Evolutionary conservation across 169 alveolate species (phyloP), one percentile per base, ranked within the genome.

Genomic region (Perkinsus chesapeaki): DNA sequence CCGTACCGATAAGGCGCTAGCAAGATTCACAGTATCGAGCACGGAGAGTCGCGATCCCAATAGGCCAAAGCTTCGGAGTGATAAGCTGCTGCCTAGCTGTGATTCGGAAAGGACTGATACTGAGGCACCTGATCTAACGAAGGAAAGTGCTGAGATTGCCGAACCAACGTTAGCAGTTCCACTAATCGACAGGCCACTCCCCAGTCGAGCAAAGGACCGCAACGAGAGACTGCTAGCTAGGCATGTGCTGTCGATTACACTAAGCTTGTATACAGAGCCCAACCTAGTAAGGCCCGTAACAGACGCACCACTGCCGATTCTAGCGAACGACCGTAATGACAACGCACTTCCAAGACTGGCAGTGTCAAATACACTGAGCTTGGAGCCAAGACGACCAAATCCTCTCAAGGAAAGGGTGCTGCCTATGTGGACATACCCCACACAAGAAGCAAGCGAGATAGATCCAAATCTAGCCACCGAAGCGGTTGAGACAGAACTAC

Each of bases 1-100:
- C 0, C 92, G 92, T 36, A 91, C 37, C 37, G 60, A 37, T 31
- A 91, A 9, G n/a, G 72, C 48, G 72, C 94, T 92, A 20, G 94
- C 95, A 37, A 91, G 34, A 39, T 31, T 27, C 91, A 39, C 39
- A 20, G 47, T 12, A 43, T 90, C 92, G 34, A 90, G 92, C 19
- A 91, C n/a, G 31, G 47, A n/a, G 37, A 47, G 36, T 0, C 39
- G 72, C 7, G 73, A 39, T 48, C 92, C 92, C 39, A 91, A 60
- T 16, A 48, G 92, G 19, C 72, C 92, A 34, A 19, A 91, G 36
- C 39, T 20, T 0, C 92, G 47, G 36, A 91, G 92, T 3, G 39
- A 16, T 38, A 91, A 0, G 3, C 38, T 0, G 37, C 47, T n/a
- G n/a, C 92, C 92, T 48, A 91, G 39, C 38, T 91, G 92, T 39